Conservation (phyloP, 768 basidiomycete genomes). For the Russula sp. region DNA sequence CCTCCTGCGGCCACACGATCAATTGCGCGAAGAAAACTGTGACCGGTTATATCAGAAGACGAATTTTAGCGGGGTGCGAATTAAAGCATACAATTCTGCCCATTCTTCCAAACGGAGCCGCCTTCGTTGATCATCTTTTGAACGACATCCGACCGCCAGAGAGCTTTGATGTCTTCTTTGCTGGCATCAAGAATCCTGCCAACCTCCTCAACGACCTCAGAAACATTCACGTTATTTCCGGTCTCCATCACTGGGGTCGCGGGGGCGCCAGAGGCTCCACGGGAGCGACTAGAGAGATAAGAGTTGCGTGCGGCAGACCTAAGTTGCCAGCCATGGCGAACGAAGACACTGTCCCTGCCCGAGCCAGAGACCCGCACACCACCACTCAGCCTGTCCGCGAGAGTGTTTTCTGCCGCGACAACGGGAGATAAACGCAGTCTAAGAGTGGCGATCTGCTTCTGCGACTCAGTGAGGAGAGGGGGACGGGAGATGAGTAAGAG, state of each 20-base stretch:
- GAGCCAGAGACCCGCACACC: constrained; percentile 70
- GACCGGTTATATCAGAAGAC: constrained; percentile 22
- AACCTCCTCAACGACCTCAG: constrained; percentile 28
- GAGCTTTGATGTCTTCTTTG: constrained; percentile 61
- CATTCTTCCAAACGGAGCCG: constrained; percentile 80
- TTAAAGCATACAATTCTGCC: constrained; percentile 74
- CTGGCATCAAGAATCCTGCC: constrained; percentile 49
- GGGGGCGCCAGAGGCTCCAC: constrained; percentile 8
- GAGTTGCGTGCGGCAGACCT: constrained; percentile 47
- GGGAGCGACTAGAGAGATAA: constrained; percentile 31
- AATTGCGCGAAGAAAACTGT: constrained; percentile 74
- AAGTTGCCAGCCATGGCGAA: constrained; percentile 80
- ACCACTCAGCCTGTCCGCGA: constrained; percentile 72
- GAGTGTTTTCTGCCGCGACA: constrained; percentile 55
- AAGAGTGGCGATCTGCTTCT: constrained; percentile 37
- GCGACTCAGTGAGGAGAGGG: constrained; percentile 17
- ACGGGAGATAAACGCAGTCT: constrained; percentile 60
- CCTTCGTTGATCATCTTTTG: constrained; percentile 62
- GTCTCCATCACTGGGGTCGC: constrained; percentile 7
- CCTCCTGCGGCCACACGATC: constrained; percentile 62
- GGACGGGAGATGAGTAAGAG: constrained; percentile 5
- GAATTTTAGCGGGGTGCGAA: constrained; percentile 9
- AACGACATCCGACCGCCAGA: constrained; percentile 74
- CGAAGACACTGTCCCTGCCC: constrained; percentile 72
- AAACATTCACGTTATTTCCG: constrained; percentile 4